Conservation (phyloP, 495 filamentous ascomycete genomes). For the Trypethelium eluteriae region DNA sequence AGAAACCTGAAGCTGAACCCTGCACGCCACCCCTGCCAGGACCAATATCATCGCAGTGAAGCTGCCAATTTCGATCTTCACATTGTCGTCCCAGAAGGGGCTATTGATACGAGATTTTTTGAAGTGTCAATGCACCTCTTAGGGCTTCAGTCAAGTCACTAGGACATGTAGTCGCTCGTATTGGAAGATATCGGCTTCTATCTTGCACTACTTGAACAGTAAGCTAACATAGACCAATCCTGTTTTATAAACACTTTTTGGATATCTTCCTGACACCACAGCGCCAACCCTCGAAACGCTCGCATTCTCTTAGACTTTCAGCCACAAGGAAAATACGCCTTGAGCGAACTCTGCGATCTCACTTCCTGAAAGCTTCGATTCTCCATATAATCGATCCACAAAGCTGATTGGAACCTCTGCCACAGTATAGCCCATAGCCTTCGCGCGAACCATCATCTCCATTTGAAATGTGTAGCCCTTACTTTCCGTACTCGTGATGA, state of each 20-base stretch:
- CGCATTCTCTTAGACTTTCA: constrained; percentile 56
- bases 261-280: not conserved
- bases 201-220: not conserved
- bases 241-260: not conserved
- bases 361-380: constrained; percentile 62
- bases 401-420: constrained; percentile 93
- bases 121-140: not conserved
- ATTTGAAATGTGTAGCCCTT: constrained; percentile 99
- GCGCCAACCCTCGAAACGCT: not conserved
- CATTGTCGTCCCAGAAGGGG: too few species aligned
- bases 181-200: not conserved
- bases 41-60: too few species aligned
- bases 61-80: too few species aligned
- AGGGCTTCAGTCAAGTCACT: not conserved
- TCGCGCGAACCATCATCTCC: constrained; percentile 92
- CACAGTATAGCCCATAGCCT: constrained; percentile 83
- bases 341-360: constrained; percentile 99
- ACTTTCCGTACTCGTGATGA: constrained; percentile 81
- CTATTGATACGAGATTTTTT: not conserved
- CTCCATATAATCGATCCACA: constrained; percentile 90
- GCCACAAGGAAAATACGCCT: constrained; percentile 82
- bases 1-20: too few species aligned
- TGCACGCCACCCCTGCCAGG: too few species aligned
- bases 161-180: not conserved
- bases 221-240: not conserved